Conservation (phyloP, 164 flowering plant species). For the Liquidambar formosana region DNA sequence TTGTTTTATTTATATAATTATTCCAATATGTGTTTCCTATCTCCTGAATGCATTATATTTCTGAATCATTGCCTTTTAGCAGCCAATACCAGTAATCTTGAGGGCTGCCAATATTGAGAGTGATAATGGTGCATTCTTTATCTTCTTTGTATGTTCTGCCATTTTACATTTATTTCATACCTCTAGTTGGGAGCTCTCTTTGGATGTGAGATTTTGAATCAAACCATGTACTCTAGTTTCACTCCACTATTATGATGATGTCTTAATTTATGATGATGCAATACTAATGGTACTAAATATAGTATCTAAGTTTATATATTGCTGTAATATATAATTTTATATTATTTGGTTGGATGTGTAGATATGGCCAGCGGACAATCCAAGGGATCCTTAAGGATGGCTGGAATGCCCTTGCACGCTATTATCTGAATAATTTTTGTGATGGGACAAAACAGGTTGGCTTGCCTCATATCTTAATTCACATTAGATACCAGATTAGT, state of each 20-base stretch:
- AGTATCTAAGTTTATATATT: not conserved
- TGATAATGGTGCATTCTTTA: not conserved
- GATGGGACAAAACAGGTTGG: slow-evolving; percentile 94
- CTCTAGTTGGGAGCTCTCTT: not conserved
- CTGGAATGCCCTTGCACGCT: slow-evolving; percentile 75
- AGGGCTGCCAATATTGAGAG: not conserved
- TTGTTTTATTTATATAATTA: not conserved
- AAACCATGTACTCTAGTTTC: not conserved
- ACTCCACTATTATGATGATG: not conserved
- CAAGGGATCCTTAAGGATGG: slow-evolving; percentile 84
- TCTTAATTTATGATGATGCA: not conserved
- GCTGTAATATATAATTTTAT: not conserved
- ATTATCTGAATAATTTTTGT: slow-evolving; percentile 85
- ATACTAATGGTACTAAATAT: not conserved
- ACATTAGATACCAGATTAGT: not conserved
- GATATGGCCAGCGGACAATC: slow-evolving; percentile 80
- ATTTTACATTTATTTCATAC: not conserved
- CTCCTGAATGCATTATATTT: not conserved
- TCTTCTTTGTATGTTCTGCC: not conserved
- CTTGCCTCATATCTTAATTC: not conserved
- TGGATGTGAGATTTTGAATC: not conserved
- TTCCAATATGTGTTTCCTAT: not conserved
- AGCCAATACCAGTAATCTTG: no score
- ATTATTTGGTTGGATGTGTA: slow-evolving; percentile 26
- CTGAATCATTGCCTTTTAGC: not conserved